phyloP scores from a whole-genome alignment of 164 flowering plant genomes.

The Kalanchoe fedtschenkoi region DNA sequence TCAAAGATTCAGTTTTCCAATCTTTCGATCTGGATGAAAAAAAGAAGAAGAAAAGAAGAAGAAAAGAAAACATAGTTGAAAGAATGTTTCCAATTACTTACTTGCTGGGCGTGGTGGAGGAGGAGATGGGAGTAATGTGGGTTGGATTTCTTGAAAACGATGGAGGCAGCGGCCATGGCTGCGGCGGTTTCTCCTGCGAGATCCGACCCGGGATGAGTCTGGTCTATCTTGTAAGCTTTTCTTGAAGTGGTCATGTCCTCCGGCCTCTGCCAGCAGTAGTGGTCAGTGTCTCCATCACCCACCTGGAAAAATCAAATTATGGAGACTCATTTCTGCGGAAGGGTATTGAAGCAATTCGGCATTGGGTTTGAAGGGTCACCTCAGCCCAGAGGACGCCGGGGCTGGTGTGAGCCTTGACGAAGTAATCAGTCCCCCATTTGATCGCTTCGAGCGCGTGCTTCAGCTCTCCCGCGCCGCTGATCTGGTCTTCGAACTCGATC shows the following conservation, averaged over 20 bases:
- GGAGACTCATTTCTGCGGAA: background rate
- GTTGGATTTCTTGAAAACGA: slow-evolving; percentile 26
- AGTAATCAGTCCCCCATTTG: slow-evolving; percentile 47
- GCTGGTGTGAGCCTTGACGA: slow-evolving; percentile 33
- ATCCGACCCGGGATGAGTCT: slow-evolving; percentile 52
- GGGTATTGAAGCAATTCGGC: background rate
- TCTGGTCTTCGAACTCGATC: slow-evolving; percentile 18
- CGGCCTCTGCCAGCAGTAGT: slow-evolving; percentile 66
- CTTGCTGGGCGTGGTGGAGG: slow-evolving; percentile 5
- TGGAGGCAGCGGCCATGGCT: slow-evolving; percentile 62
- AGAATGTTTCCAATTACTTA: no score
- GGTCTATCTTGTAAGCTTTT: slow-evolving; percentile 29
- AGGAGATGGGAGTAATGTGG: slow-evolving; percentile 6
- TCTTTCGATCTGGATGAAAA: no score
- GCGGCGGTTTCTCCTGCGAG: slow-evolving; percentile 77
- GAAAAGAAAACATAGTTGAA: no score
- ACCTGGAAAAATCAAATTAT: background rate
- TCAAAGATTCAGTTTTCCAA: no score
- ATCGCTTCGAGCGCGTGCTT: slow-evolving; percentile 25
- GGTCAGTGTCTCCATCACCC: slow-evolving; percentile 58
- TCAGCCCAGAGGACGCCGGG: slow-evolving; percentile 35
- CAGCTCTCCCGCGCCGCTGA: slow-evolving; percentile 19
- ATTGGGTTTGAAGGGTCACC: slow-evolving; percentile 13
- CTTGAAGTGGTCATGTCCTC: slow-evolving; percentile 75
- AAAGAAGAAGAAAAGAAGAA: no score